Base-by-base conservation (phyloP, 2,329 filamentous ascomycete genomes). In the Trichoderma citrinoviride region DNA sequence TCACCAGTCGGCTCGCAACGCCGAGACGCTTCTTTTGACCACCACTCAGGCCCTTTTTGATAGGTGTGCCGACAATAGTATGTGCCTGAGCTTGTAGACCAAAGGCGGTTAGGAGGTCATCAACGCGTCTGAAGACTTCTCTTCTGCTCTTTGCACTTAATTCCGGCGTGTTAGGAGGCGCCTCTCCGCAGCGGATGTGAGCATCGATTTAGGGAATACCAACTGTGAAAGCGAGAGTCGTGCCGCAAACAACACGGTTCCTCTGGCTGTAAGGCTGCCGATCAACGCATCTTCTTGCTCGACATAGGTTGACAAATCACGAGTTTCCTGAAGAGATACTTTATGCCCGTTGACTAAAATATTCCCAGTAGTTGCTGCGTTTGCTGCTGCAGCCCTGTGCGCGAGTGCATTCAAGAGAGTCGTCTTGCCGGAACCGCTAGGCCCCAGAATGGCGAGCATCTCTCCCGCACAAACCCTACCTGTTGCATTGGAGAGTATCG, bases 281-380 rank as follows among this genome's bases (percentile, higher is more conserved):
- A 94, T 90, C 14, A 96, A 81, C 1, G 91, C 89, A 79, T 96
- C 92, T 69, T 96, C 91, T 75, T 96, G 92, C 78, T 96, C 92
- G 23, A 96, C 92, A 72, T 93, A 96, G 53, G 87, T 87, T 62
- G 85, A 89, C 56, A 94, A 81, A 54, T 85, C 81, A 19, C 86
- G 85, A 69, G 94, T 89, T 0, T 79, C 79, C 7, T 80, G 74
- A 7, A 80, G 76, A 1, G 86, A 81, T 3, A 87, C 77, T 4
- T 77, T 71, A 2, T 72, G 74, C 33, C 90, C 90, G 74, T 95
- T 93, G 33, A 82, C 81, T 2, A 86, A 81, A 3, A 83, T 67
- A 55, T 66, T 70, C 83, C 84, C 19, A 81, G 80, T 6, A 83
- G 71, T 74, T 0, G 75, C 72, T 1, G 53, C 76, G 71, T 5